These are phyloP conservation scores for Suillus bovinus DNA, from an alignment of 768 basidiomycete species.

Conservation along the genomic window DNA sequence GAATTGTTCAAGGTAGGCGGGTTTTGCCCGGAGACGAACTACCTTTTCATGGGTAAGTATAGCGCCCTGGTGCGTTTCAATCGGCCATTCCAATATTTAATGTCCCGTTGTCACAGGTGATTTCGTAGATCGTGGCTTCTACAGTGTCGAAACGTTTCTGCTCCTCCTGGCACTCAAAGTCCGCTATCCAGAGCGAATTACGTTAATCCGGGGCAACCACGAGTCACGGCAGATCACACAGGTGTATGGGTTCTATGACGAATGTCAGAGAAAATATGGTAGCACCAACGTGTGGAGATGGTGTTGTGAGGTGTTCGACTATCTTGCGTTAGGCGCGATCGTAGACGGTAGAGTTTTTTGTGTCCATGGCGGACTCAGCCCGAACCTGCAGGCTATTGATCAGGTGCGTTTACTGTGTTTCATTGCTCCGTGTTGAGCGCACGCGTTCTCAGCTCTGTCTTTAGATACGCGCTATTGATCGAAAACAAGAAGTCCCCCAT, in stretches of 20 bases:
- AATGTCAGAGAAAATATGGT: conserved; percentile 96
- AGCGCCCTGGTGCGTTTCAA: conserved; percentile 10
- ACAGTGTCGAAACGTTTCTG: conserved; percentile 94
- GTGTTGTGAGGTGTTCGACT: conserved; percentile 99
- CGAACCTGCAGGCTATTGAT: conserved; percentile 82
- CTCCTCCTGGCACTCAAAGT: conserved; percentile 94
- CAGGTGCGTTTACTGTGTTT: conserved; percentile 54
- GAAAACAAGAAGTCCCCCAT: conserved; percentile 97
- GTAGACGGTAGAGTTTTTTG: conserved; percentile 98
- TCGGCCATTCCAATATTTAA: conserved; percentile 14
- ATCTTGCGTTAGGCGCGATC: conserved; percentile 89
- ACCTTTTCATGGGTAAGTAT: conserved; percentile 89
- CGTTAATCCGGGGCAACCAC: conserved; percentile 96
- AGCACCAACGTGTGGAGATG: conserved; percentile 94
- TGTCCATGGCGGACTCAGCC: conserved; percentile 95
- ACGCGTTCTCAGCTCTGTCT: conserved; percentile 7
- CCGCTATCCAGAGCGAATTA: conserved; percentile 96
- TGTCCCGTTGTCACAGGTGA: conserved; percentile 59
- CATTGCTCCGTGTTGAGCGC: conserved; percentile 20
- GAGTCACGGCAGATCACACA: conserved; percentile 98
- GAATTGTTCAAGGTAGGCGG: conserved; percentile 94
- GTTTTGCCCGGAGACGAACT: conserved; percentile 90
- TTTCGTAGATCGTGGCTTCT: conserved; percentile 97
- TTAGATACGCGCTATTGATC: conserved; percentile 91
- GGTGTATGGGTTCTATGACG: conserved; percentile 93